Percentiles rank a stretch among this genome's conserved stretches.
Conservation (phyloP, 495 filamentous ascomycete species). For the Friedmanniomyces endolithicus region DNA sequence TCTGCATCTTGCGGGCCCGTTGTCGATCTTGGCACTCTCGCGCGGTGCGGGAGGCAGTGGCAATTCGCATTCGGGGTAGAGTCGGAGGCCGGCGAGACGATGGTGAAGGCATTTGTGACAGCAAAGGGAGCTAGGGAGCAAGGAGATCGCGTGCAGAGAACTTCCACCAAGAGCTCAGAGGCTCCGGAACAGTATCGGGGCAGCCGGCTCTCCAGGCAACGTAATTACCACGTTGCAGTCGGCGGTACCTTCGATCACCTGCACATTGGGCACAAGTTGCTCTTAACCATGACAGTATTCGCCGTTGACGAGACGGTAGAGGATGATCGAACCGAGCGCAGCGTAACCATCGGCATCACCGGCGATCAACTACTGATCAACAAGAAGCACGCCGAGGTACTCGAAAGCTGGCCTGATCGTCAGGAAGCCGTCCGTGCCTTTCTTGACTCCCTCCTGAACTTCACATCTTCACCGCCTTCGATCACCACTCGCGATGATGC, state of each 20-base stretch:
- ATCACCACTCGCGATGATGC: slow-evolving; percentile 26
- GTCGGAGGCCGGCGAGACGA: slow-evolving; percentile 41
- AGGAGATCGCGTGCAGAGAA: neutral
- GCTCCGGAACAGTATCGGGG: neutral
- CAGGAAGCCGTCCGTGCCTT: slow-evolving; percentile 57
- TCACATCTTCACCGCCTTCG: slow-evolving; percentile 27
- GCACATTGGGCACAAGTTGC: slow-evolving; percentile 88
- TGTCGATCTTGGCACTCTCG: slow-evolving; percentile 53
- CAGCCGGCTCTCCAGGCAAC: neutral
- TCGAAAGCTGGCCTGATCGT: slow-evolving; percentile 68
- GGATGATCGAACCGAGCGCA: slow-evolving; percentile 31
- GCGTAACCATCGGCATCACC: slow-evolving; percentile 73
- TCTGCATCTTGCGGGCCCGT: slow-evolving; percentile 39
- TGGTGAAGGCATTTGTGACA: slow-evolving; percentile 28
- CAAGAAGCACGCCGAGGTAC: slow-evolving; percentile 71
- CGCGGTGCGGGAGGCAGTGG: slow-evolving; percentile 54
- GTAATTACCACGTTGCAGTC: slow-evolving; percentile 54
- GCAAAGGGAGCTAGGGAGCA: slow-evolving; percentile 5
- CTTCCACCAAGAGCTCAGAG: neutral
- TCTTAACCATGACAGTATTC: slow-evolving; percentile 73
- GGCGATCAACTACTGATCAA: slow-evolving; percentile 72
- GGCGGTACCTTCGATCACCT: slow-evolving; percentile 96
- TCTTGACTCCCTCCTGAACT: slow-evolving; percentile 55
- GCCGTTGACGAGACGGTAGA: slow-evolving; percentile 42
- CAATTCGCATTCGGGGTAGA: slow-evolving; percentile 54